phyloP scores from a whole-genome alignment of 208 protist species.

The Endotrypanum monterogeii region DNA sequence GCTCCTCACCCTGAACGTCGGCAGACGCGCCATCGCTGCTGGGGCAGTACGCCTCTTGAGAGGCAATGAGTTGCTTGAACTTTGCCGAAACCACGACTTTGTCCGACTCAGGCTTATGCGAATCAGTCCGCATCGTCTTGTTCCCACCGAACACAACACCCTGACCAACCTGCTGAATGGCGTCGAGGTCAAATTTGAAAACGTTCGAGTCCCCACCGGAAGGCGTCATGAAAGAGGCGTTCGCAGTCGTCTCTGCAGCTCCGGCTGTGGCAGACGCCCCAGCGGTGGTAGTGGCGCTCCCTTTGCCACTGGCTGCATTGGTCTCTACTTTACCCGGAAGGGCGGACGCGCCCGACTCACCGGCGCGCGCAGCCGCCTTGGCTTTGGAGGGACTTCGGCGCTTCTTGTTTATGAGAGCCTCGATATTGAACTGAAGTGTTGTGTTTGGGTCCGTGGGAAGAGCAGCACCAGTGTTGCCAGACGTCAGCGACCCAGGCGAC shows the following conservation, averaged over 20 bases:
- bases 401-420: constrained; percentile 48
- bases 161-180: constrained; percentile 80
- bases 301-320: neutral
- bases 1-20: constrained; percentile 1
- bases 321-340: constrained; percentile 3
- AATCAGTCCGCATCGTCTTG: constrained; percentile 70
- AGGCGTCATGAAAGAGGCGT: constrained; percentile 32
- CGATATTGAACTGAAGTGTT: constrained; percentile 50
- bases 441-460: constrained; percentile 35
- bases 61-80: constrained; percentile 37
- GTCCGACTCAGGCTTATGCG: constrained; percentile 49
- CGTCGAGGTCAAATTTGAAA: constrained; percentile 86
- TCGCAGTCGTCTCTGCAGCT: constrained; percentile 19
- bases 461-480: constrained; percentile 10
- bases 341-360: constrained; percentile 8
- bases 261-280: constrained; percentile 7
- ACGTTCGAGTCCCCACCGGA: constrained; percentile 64
- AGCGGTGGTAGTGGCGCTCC: constrained; percentile 11
- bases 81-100: constrained; percentile 44
- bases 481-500: constrained; percentile 58
- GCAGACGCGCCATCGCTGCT: neutral
- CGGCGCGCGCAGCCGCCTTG: constrained; percentile 16
- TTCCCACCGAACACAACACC: constrained; percentile 79
- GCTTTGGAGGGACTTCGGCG: constrained; percentile 33
- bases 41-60: constrained; percentile 20